These are phyloP conservation scores for Austroboletus novae-zelandiae DNA, from an alignment of 1,284 basidiomycete species.

Conservation along the genomic window DNA sequence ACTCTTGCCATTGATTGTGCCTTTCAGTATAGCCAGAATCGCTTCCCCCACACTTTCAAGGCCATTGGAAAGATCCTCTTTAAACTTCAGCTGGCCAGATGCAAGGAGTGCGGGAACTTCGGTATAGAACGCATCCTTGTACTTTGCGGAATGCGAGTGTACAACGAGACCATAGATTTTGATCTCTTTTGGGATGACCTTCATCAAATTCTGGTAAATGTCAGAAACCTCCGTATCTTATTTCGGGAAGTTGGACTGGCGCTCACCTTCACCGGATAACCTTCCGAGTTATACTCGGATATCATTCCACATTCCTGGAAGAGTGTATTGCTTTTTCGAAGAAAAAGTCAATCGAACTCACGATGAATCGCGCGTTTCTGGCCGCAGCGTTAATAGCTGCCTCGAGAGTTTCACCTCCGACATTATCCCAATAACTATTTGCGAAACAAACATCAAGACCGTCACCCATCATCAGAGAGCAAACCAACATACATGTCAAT, in stretches of 20 bases:
- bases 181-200: slow-evolving; percentile 9
- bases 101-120: slow-evolving; percentile 11
- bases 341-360: not conserved
- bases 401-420: slow-evolving; percentile 68
- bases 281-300: slow-evolving; percentile 9
- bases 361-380: slow-evolving; percentile 46
- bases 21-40: slow-evolving; percentile 9
- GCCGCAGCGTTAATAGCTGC: slow-evolving; percentile 53
- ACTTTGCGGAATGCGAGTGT: slow-evolving; percentile 3
- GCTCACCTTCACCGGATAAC: slow-evolving; percentile 12
- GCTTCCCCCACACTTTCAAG: slow-evolving; percentile 13
- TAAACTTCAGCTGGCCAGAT: slow-evolving; percentile 10
- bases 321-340: slow-evolving; percentile 8
- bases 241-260: not conserved
- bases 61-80: slow-evolving; percentile 13
- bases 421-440: slow-evolving; percentile 50
- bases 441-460: not conserved
- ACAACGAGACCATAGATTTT: slow-evolving; percentile 7
- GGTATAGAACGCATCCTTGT: slow-evolving; percentile 6
- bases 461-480: too few species aligned
- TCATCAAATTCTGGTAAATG: slow-evolving; percentile 6
- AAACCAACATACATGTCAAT: slow-evolving; percentile 19
- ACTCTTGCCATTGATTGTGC: slow-evolving; percentile 11
- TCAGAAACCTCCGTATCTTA: not conserved
- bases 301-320: slow-evolving; percentile 22